Evolutionary conservation across 257 asterid genomes (phyloP).

Genomic region (Solanum verrucosum): DNA sequence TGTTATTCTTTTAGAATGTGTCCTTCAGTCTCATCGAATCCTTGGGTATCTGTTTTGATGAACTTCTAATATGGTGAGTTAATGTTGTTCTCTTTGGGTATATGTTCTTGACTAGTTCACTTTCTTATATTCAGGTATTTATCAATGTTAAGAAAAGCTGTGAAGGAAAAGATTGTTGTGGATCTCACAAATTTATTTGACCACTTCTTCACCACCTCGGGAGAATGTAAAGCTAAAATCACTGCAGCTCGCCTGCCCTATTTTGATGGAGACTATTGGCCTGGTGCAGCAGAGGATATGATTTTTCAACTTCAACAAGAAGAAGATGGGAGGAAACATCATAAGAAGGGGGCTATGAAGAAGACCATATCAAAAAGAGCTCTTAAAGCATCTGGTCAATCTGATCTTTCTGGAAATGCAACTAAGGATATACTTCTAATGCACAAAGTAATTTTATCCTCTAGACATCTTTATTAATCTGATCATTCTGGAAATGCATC

Average conservation of each 20-base stretch:
- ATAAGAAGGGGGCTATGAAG: slow-evolving; percentile 65
- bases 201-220: slow-evolving; percentile 68
- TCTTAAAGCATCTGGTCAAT: slow-evolving; percentile 90
- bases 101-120: slow-evolving; percentile 3
- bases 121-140: slow-evolving; percentile 59
- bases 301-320: slow-evolving; percentile 86
- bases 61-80: background rate
- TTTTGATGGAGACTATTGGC: slow-evolving; percentile 99
- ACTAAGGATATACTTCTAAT: slow-evolving; percentile 82
- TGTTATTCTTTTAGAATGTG: background rate
- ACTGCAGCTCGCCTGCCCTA: slow-evolving; percentile 95
- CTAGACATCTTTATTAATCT: slow-evolving; percentile 19
- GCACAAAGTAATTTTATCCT: slow-evolving; percentile 59
- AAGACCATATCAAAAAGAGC: slow-evolving; percentile 88
- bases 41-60: background rate
- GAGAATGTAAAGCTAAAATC: slow-evolving; percentile 89
- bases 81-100: background rate
- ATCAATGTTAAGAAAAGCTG: slow-evolving; percentile 82
- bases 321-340: slow-evolving; percentile 77
- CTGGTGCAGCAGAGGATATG: slow-evolving; percentile 99
- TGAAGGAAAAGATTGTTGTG: slow-evolving; percentile 72
- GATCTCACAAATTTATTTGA: slow-evolving; percentile 84
- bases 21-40: background rate
- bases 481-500: slow-evolving; percentile 91
- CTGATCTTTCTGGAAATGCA: slow-evolving; percentile 92